Base-by-base conservation (phyloP, 2,329 filamentous ascomycete genomes). In the Cordyceps cicadae region DNA sequence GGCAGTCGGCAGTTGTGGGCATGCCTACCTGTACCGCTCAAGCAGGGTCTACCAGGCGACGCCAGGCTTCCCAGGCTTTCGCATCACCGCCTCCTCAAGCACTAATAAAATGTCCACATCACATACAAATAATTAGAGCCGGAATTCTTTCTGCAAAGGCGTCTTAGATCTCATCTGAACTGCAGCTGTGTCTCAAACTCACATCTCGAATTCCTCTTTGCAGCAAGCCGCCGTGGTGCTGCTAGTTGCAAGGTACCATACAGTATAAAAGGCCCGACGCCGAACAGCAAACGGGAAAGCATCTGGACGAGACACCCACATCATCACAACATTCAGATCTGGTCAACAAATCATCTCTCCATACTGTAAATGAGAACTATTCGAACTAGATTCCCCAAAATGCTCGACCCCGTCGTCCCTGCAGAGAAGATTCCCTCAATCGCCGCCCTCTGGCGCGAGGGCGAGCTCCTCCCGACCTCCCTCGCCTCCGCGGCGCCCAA, bases 371-470 rank as follows among this genome's bases (percentile, higher is more conserved):
- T 46, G n/a, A 3, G 17, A 21, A 3, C 17, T 11, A 12, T 11
- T 3, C 7, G 17, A 7, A 21, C 19, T n/a, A 46, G n/a, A 46
- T 11, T n/a, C 21, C 56, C 45, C 37, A 59, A 45, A 52, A 59
- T 59, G 56, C 29, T 48, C 48, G 2, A 2, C 59, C 64, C 70
- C 54, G 62, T 63, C 60, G 75, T 76, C 55, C 63, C 76, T 6
- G 73, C 82, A 55, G 68, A 76, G 64, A 79, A 86, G 32, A 86
- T 90, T 54, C 86, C 84, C 5, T 84, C 82, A 39, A 75, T 90
- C 63, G 77, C 79, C 43, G 73, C 82, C 49, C 84, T 93, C 63
- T 94, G 93, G 77, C 80, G 63, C 77, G 89, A 24, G 64, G 8
- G 59, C 67, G 17, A 63, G 66, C 48, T 63, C 58, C 5, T n/a